phyloP scores from a whole-genome alignment of 1,139 yeast species.

The Taphrina communis region DNA sequence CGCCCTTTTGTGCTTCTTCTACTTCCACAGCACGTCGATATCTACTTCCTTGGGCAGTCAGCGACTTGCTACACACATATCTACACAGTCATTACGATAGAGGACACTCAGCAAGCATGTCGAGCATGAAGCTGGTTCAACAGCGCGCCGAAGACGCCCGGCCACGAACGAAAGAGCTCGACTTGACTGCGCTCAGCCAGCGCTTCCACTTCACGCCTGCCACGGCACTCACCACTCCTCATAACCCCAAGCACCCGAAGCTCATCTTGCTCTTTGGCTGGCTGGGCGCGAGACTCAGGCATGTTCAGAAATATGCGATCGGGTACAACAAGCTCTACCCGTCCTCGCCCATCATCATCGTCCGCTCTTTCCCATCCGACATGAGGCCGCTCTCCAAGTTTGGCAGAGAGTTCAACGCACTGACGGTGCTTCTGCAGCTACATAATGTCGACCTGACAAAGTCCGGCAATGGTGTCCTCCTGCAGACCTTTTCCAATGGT shows the following conservation, averaged over 20 bases:
- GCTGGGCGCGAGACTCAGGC: conserved; percentile 37
- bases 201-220: conserved; percentile 40
- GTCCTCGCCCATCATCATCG: conserved; percentile 38
- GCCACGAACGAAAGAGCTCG: conserved; percentile 16
- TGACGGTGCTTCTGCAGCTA: conserved; percentile 29
- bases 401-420: conserved; percentile 27
- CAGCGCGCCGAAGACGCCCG: conserved; percentile 21
- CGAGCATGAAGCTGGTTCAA: conserved; percentile 14
- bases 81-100: neutral
- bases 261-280: conserved; percentile 39
- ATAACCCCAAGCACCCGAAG: conserved; percentile 20
- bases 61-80: no score
- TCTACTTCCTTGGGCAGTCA: no score
- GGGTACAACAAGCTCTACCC: conserved; percentile 38
- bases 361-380: conserved; percentile 32
- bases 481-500: conserved; percentile 38
- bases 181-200: conserved; percentile 28
- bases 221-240: conserved; percentile 18
- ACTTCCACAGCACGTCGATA: no score
- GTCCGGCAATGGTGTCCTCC: conserved; percentile 30
- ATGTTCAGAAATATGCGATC: conserved; percentile 35
- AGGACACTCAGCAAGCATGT: conserved; percentile 6
- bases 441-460: conserved; percentile 29
- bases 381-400: conserved; percentile 37
- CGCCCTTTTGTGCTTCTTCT: no score